phyloP scores from a whole-genome alignment of 257 asterid genomes.

The Forsythia suspensa region DNA sequence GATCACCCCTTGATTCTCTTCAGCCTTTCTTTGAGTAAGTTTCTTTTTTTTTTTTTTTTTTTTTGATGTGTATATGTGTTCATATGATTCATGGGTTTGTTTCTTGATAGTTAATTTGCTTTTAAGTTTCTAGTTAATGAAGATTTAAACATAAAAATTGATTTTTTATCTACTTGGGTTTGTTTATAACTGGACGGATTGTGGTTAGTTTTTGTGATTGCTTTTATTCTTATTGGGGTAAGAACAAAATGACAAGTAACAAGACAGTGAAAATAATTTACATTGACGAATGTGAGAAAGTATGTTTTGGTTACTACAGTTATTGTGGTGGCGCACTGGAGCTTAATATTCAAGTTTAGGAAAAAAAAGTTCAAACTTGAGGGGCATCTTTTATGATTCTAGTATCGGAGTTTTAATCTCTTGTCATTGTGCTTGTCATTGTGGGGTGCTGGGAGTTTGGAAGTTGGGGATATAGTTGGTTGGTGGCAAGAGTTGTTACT shows the following conservation, averaged over 20 bases:
- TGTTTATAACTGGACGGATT: not conserved
- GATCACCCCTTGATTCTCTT: slow-evolving; percentile 49
- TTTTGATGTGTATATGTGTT: not conserved
- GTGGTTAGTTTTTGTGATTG: too few species aligned
- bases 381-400: not conserved
- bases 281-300: not conserved
- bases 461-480: not conserved
- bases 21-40: slow-evolving; percentile 78
- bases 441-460: not conserved
- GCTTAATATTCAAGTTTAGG: not conserved
- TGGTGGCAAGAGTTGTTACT: not conserved
- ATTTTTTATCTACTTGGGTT: not conserved
- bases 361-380: not conserved
- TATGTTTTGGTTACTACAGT: too few species aligned
- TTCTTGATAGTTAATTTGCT: slow-evolving; percentile 3
- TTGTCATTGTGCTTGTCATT: too few species aligned
- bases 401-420: not conserved
- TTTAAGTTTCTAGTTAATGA: slow-evolving; percentile 6
- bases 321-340: not conserved
- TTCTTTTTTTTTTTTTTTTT: not conserved
- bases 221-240: not conserved
- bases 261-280: not conserved
- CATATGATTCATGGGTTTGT: not conserved
- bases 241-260: slow-evolving; percentile 2
- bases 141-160: not conserved